Percentiles rank a stretch among this genome's conserved stretches.
These are phyloP conservation scores for Cyberlindnera galapagoensis DNA, from an alignment of 805 yeast species.

Conservation along the genomic window DNA sequence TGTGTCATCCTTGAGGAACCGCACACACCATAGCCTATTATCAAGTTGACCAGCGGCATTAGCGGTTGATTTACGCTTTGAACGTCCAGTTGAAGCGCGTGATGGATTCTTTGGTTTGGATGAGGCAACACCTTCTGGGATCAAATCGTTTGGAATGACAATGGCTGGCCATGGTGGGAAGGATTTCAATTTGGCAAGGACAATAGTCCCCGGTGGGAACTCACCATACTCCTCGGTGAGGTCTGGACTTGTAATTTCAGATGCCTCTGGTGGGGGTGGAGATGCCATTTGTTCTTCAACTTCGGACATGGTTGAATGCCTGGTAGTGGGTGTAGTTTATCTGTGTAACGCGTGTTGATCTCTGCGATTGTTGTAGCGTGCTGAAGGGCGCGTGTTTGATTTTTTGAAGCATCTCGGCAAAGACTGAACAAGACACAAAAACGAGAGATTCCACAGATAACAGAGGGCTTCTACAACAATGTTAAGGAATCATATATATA, in stretches of 20 bases:
- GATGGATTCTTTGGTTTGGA: slow-evolving; percentile 41
- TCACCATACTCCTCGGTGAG: slow-evolving; percentile 15
- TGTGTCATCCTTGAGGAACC: slow-evolving; percentile 68
- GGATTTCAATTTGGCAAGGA: slow-evolving; percentile 79
- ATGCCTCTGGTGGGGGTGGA: too few relatives aligned
- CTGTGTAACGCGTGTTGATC: too few relatives aligned
- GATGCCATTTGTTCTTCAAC: too few relatives aligned
- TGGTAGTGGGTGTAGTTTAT: too few relatives aligned
- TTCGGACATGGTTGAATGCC: too few relatives aligned
- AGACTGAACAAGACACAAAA: too few relatives aligned
- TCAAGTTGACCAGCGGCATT: slow-evolving; percentile 3
- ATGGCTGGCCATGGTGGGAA: slow-evolving; percentile 91
- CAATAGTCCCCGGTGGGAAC: slow-evolving; percentile 45
- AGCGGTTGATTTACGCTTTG: slow-evolving; percentile 6
- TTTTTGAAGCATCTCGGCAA: too few relatives aligned
- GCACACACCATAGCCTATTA: slow-evolving; percentile 40
- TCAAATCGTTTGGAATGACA: slow-evolving; percentile 52
- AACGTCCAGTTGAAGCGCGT: slow-evolving; percentile 7
- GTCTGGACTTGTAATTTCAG: neutral
- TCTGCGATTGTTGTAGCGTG: too few relatives aligned
- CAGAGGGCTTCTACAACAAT: too few relatives aligned
- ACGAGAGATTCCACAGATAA: too few relatives aligned
- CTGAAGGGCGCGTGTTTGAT: too few relatives aligned
- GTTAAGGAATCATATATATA: too few relatives aligned
- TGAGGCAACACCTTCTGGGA: slow-evolving; percentile 50